Evolutionary conservation across 1,139 yeast species (phyloP), one percentile per base, ranked within the genome.

Genomic region (Sporopachydermia cereana): DNA sequence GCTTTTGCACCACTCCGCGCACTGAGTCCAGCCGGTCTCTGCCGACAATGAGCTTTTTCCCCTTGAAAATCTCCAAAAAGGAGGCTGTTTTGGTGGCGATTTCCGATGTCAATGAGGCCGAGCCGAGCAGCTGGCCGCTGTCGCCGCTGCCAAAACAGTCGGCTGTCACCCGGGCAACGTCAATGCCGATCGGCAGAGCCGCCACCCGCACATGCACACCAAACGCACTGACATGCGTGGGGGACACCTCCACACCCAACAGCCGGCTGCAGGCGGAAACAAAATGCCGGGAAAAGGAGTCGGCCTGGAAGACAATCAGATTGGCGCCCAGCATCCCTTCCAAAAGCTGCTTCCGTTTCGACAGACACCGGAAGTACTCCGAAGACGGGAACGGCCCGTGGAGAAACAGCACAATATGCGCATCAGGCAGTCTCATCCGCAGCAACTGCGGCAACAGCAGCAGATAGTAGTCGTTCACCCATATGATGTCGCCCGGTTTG

Each of bases 351-450:
- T 79, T 72, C 53, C 98, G 74, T 61, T 84, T 84, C 39, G 96
- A 81, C 42, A 91, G 65, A 53, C 95, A 84, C 49, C 96, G 72
- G 65, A 91, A 86, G 60, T 88, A 86, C 63, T 91, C 98, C n/a
- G 89, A 81, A 36, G 95, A 84, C 9, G 98, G 97, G 73, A 93
- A 88, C 14, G 96, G 95, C 3, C 85, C 76, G 60, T 89, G 97
- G 53, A 89, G 66, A 62, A 79, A 89, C 49, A 84, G 76, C 3
- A 94, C 95, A 53, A 91, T 84, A 53, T 72, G 72, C 14, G 91
- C 93, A 48, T 83, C 78, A 5, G 89, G 91, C 46, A 84, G 69
- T 56, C 77, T 79, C 86, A 82, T 80, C 54, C 95, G 74, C 51
- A 91, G 67, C 62, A 91, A 69, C 57, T 84, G 95, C 1, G 98